phyloP scores from a whole-genome alignment of 2,329 filamentous ascomycete genomes.

The Lasiodiplodia hormozganensis region DNA sequence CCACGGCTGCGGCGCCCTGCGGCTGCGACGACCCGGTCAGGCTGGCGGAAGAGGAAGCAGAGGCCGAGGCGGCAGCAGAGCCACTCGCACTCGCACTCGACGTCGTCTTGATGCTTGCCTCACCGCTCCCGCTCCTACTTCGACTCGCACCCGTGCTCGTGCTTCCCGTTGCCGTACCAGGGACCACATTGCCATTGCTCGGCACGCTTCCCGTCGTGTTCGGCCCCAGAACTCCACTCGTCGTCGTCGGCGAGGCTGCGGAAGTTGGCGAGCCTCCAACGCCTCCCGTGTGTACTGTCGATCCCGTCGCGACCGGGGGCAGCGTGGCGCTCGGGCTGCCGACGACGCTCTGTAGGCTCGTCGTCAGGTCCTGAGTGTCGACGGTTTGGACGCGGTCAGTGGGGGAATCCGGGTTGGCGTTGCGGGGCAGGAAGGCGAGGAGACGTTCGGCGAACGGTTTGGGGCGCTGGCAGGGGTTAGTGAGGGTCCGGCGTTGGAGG shows the following conservation, averaged over 20 bases:
- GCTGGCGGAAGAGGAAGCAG: not conserved
- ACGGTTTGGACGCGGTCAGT: not conserved
- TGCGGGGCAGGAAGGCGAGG: not conserved
- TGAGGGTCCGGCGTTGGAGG: not conserved
- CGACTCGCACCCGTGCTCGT: not conserved
- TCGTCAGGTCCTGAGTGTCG: conserved; percentile 1
- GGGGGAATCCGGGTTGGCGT: not conserved
- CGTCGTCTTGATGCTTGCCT: not conserved
- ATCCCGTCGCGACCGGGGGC: conserved; percentile 6
- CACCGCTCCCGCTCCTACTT: no score
- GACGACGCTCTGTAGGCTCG: not conserved
- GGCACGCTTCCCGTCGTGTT: conserved; percentile 21
- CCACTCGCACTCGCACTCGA: not conserved
- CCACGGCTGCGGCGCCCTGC: not conserved
- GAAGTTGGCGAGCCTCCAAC: not conserved
- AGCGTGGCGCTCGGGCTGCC: not conserved
- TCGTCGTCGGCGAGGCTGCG: not conserved
- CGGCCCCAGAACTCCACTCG: conserved; percentile 10
- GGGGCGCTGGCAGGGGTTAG: not conserved
- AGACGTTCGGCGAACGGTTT: not conserved
- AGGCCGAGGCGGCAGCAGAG: not conserved
- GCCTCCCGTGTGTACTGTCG: conserved; percentile 17
- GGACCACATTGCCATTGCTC: conserved; percentile 13
- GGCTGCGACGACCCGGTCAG: not conserved
- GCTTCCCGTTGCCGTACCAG: not conserved